Evolutionary conservation across 2,329 filamentous ascomycete genomes (phyloP).

Genomic region (Penicillium concentricum): DNA sequence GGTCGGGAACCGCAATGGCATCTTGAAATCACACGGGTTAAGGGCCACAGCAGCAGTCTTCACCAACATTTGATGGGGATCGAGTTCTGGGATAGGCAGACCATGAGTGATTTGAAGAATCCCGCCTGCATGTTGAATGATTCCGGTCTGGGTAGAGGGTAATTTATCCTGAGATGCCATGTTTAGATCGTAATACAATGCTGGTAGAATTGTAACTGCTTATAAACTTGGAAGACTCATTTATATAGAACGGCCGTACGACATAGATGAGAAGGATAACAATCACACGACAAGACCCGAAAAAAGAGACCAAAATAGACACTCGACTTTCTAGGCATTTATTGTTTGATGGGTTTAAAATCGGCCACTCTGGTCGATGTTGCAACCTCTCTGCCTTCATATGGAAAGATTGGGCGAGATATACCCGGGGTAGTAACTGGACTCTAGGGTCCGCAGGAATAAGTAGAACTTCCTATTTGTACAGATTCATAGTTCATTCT

Average conservation of each 20-base stretch:
- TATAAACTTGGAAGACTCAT: not conserved
- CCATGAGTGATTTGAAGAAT: slow-evolving; percentile 15
- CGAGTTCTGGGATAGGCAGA: slow-evolving; percentile 15
- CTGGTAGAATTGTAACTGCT: not conserved
- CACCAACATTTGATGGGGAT: slow-evolving; percentile 20
- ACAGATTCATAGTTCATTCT: not conserved
- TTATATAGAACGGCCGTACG: not conserved
- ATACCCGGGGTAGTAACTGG: not conserved
- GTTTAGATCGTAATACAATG: not conserved
- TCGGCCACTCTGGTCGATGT: not conserved
- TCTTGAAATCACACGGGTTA: slow-evolving; percentile 32
- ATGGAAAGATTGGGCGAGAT: not conserved
- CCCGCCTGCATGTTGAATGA: slow-evolving; percentile 21
- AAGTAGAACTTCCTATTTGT: too few relatives aligned
- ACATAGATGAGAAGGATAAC: too few relatives aligned
- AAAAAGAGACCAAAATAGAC: not conserved
- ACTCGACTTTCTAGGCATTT: not conserved
- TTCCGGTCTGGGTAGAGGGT: slow-evolving; percentile 16
- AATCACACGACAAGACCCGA: not conserved
- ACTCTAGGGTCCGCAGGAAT: too few relatives aligned
- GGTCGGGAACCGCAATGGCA: slow-evolving; percentile 19
- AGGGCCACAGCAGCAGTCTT: slow-evolving; percentile 31
- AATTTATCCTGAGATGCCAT: not conserved
- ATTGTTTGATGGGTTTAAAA: not conserved
- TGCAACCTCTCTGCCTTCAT: not conserved